Base-by-base conservation (phyloP, 2,329 filamentous ascomycete species). In the Aureobasidium lini region DNA sequence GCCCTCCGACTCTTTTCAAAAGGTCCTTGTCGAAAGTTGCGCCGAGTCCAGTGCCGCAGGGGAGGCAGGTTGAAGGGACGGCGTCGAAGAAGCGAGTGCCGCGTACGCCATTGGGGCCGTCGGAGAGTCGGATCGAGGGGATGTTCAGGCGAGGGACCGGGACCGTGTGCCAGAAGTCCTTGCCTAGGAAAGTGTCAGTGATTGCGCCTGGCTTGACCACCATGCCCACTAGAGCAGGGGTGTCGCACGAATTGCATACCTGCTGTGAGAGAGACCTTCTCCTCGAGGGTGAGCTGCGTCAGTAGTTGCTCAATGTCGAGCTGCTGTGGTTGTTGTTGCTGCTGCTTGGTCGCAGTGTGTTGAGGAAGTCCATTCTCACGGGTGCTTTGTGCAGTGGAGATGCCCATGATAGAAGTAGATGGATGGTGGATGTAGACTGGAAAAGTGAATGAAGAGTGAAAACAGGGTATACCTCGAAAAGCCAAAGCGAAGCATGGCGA, bases 1-100 rank as follows among this genome's bases (percentile, higher is more conserved):
- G 81, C 60, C 83, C 79, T 13, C 89, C 89, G 44, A 90, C 82
- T 63, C 88, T 75, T 62, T 84, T 79, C 18, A 91, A 78, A 40
- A 93, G 76, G 5, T 85, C 79, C 50, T 82, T 80, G 68, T 93
- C 88, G 87, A 87, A 94, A 34, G 88, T 90, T 42, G 88, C 86
- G 7, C 87, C 89, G 46, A 93, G 79, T 0, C 86, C 89, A 59
- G 90, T 84, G 23, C 87, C 88, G 64, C 88, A 92, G 8, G 89
- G 89, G 64, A 93, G 88, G 46, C 90, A 80, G 16, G 89, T 88
- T 31, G 89, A 88, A 60, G 74, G 71, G 16, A 67, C 72, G 53
- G 84, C 83, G 64, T 84, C 82, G 72, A 88, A 88, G 76, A 87
- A 88, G 64, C 81, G 82, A 43, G 81, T 84, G 54, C 85, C 86